Evolutionary conservation across 2,329 filamentous ascomycete species (phyloP), one percentile per base, ranked within the genome.

Genomic region (Exserohilum turcica): DNA sequence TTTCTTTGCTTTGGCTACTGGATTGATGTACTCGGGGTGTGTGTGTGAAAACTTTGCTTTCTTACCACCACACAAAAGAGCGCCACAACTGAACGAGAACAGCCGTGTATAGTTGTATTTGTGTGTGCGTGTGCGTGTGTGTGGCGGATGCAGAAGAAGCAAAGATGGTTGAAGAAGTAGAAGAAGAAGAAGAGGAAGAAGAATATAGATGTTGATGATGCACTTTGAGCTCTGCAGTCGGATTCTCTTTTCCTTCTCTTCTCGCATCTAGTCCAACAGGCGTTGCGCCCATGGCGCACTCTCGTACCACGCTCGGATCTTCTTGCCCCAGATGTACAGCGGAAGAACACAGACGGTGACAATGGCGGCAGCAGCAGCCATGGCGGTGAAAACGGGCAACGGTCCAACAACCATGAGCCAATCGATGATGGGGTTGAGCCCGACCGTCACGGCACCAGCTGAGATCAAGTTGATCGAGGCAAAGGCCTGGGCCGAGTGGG

Each of bases 241-340:
- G 21, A 24, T 24, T 24, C 21, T 24, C 21, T 24, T 24, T 24
- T 24, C 21, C 21, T 24, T 24, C n/a, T 15, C 13, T 42, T 28
- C 4, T 24, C 18, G 12, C 1, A 13, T n/a, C 35, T 50, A 59
- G 9, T 53, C 43, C 13, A 59, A 42, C n/a, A 59, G 39, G 8
- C 44, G 44, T 21, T 56, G 48, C 6, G 56, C 49, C 52, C 52
- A 59, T 2, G 53, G 3, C 6, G 49, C 45, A 44, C 16, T 36
- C 24, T 53, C 53, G 27, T 57, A 59, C 56, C 54, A 59, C 13
- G 56, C 56, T 9, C 56, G 43, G 18, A 57, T 50, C 40, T 48
- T 60, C 36, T 60, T 60, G 10, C 57, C 57, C 39, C 52, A 60
- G 1, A 60, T 38, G 33, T 60, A 55, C 38, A 60, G 21, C 2